Percentiles rank a stretch among this genome's conserved stretches.
Conservation (phyloP, 768 basidiomycete genomes). For the Mycena floridula region DNA sequence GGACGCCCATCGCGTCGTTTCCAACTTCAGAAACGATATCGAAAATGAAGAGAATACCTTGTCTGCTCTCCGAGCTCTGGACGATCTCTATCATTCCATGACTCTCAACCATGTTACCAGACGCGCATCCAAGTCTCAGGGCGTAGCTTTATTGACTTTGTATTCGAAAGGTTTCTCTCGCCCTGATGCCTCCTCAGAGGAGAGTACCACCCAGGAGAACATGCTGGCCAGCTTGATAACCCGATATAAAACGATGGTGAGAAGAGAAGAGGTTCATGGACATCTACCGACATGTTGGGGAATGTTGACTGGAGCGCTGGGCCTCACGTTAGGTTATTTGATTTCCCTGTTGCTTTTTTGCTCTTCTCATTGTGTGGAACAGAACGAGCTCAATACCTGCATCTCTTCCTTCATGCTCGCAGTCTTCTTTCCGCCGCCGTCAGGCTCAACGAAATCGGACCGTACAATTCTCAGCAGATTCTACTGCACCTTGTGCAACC, state of each 20-base stretch:
- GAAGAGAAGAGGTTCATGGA: slow-evolving; percentile 61
- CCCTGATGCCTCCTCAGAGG: slow-evolving; percentile 29
- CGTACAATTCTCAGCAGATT: slow-evolving; percentile 87
- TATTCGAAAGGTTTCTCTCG: slow-evolving; percentile 76
- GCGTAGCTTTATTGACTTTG: slow-evolving; percentile 85
- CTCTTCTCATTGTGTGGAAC: slow-evolving; percentile 5
- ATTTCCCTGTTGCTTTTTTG: slow-evolving; percentile 1
- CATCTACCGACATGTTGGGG: slow-evolving; percentile 94
- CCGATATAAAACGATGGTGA: slow-evolving; percentile 59
- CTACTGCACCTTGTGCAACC: slow-evolving; percentile 68
- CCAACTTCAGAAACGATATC: slow-evolving; percentile 1
- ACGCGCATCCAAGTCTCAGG: slow-evolving; percentile 86
- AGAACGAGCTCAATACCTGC: slow-evolving; percentile 84
- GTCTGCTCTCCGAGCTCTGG: slow-evolving; percentile 47
- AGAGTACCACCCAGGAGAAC: slow-evolving; percentile 16
- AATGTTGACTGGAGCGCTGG: slow-evolving; percentile 71
- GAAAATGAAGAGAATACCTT: slow-evolving; percentile 18
- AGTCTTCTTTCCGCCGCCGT: slow-evolving; percentile 89
- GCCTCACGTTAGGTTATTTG: slow-evolving; percentile 58
- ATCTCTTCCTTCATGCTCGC: slow-evolving; percentile 90
- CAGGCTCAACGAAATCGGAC: slow-evolving; percentile 86
- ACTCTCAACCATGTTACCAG: slow-evolving; percentile 86
- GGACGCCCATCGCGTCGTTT: slow-evolving; percentile 52
- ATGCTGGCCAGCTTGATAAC: slow-evolving; percentile 45
- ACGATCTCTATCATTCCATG: slow-evolving; percentile 76